Evolutionary conservation across 768 basidiomycete genomes (phyloP).

Genomic region (Imleria badia): DNA sequence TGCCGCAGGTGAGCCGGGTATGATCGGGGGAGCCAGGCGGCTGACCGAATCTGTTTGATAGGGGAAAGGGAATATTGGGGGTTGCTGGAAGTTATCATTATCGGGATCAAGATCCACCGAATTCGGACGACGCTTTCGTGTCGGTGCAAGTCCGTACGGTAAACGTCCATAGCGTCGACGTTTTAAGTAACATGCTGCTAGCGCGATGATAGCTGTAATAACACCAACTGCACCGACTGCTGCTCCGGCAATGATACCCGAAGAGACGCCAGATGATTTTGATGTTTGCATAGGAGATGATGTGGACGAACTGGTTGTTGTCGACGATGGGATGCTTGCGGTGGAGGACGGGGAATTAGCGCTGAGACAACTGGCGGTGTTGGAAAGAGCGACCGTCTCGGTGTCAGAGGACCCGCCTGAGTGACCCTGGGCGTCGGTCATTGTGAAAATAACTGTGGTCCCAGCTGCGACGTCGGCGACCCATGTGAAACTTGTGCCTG

Average conservation of each 20-base stretch:
- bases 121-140: constrained; percentile 31
- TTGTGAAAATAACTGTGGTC: constrained; percentile 55
- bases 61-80: constrained; percentile 36
- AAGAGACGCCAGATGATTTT: constrained; percentile 32
- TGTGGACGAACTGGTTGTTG: constrained; percentile 13
- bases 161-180: constrained; percentile 22
- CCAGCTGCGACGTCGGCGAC: constrained; percentile 54
- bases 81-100: constrained; percentile 29
- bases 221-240: constrained; percentile 55
- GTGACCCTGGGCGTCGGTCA: constrained; percentile 50
- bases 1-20: neutral
- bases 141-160: constrained; percentile 31
- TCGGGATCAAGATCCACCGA: constrained; percentile 40
- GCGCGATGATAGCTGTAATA: constrained; percentile 48
- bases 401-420: constrained; percentile 63
- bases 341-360: constrained; percentile 53
- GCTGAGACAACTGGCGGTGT: constrained; percentile 52
- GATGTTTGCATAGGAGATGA: constrained; percentile 22
- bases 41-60: constrained; percentile 24
- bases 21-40: constrained; percentile 14
- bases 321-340: constrained; percentile 24
- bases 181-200: constrained; percentile 52
- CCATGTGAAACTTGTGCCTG: constrained; percentile 49
- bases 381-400: constrained; percentile 45
- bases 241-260: constrained; percentile 46